Evolutionary conservation across 2,329 filamentous ascomycete species (phyloP).

Genomic region (Chrysoporthe cubensis): DNA sequence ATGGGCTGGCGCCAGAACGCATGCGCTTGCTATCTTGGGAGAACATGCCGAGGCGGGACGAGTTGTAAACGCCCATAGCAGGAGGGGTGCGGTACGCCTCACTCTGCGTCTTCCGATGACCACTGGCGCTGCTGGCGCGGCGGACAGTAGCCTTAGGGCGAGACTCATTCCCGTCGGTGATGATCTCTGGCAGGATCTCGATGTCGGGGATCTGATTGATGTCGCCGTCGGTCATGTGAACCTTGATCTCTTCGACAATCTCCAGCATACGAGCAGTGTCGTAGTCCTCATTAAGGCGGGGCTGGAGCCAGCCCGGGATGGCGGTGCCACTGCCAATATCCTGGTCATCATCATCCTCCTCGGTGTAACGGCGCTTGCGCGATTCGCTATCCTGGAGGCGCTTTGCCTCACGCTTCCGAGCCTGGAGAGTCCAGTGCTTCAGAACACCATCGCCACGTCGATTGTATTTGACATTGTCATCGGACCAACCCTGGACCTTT

Average conservation of each 20-base stretch:
- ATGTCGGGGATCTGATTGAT: constrained; percentile 59
- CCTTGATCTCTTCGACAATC: constrained; percentile 51
- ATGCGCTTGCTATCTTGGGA: constrained; percentile 26
- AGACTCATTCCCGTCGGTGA: constrained; percentile 39
- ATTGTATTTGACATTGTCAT: constrained; percentile 44
- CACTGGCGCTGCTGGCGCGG: constrained; percentile 31
- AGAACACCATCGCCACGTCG: constrained; percentile 47
- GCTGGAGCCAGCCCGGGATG: constrained; percentile 54
- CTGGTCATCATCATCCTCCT: constrained; percentile 39
- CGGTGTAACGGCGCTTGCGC: constrained; percentile 26
- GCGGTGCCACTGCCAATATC: constrained; percentile 44
- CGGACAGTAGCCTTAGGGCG: constrained; percentile 31
- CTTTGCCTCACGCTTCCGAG: constrained; percentile 67
- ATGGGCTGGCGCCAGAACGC: constrained; percentile 24
- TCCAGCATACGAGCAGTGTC: constrained; percentile 50
- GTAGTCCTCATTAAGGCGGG: constrained; percentile 51
- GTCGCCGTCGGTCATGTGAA: constrained; percentile 47
- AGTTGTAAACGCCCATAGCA: constrained; percentile 26
- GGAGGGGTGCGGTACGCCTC: constrained; percentile 32
- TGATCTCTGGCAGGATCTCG: constrained; percentile 61
- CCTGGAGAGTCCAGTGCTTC: constrained; percentile 62
- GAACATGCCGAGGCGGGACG: constrained; percentile 14
- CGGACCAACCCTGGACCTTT: constrained; percentile 66
- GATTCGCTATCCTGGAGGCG: constrained; percentile 47
- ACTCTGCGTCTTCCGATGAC: constrained; percentile 27